Base-by-base conservation (phyloP, 139 green algal species). In the Coelastrella sp. region DNA sequence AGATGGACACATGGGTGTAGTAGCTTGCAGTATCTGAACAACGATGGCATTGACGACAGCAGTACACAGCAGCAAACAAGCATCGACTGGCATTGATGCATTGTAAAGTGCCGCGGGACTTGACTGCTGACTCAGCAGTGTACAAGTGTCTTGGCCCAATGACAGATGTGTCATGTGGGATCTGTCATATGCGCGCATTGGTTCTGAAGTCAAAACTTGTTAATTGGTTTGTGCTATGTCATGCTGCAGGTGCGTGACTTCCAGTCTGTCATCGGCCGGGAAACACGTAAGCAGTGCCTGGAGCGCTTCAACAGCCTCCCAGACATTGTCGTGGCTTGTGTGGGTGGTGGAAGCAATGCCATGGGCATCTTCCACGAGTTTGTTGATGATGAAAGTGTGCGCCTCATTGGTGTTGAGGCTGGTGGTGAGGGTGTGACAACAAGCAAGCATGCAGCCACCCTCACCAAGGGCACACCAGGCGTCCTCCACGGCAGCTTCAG, bases 341-440 rank as follows among this genome's bases (percentile, higher is more conserved):
- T 99, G 16, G 98, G 98, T 65, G 98, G 98, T 58, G 98, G 98
- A 87, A 98, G 95, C 85, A 99, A 99, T 90, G 98, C 98, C 58
- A 99, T 99, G 82, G 98, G 98, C 23, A 95, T 99, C 73, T 99
- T 99, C 94, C 93, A 99, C 92, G 98, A 99, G 87, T 99, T 99
- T 83, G 93, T 99, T 59, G 95, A 99, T 59, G 98, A 99, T 54
- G 93, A 95, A 59, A 83, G 95, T 84, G 95, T 99, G 81, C 93
- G 97, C 56, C 89, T 97, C 7, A 94, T 97, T 23, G 96, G 96
- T 74, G 90, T 97, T 80, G 93, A 97, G 89, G 95, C 97, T 4
- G 97, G 95, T n/a, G 98, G 98, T 17, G 92, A 98, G 79, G 98
- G 98, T 78, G 91, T 99, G 2, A 88, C 97, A 90, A 98, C 96